Evolutionary conservation across 192 early-diverging fungal genomes (phyloP).

Genomic region (Paraglomus brasilianum): DNA sequence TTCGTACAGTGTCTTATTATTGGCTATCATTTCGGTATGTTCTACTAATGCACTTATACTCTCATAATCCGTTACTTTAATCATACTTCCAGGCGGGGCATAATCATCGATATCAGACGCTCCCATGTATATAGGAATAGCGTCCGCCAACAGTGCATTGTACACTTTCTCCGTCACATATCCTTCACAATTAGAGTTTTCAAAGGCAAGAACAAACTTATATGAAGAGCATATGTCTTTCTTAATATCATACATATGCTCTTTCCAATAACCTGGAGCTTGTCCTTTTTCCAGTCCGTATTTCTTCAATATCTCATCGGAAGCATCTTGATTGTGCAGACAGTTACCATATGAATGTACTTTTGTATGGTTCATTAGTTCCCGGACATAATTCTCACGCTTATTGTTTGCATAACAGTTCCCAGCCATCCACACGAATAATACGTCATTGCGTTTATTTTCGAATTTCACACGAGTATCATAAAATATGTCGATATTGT

Average conservation of each 20-base stretch:
- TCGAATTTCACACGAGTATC: neutral
- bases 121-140: conserved; percentile 36
- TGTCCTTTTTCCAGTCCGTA: neutral
- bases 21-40: too few species aligned
- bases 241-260: neutral
- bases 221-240: conserved; percentile 6
- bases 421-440: conserved; percentile 20
- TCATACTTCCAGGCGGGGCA: conserved; percentile 24
- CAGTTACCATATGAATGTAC: conserved; percentile 36
- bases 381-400: conserved; percentile 10
- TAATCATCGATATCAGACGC: conserved; percentile 35
- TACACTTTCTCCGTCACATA: conserved; percentile 42
- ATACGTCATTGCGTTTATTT: neutral
- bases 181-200: conserved; percentile 37
- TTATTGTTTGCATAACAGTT: conserved; percentile 32
- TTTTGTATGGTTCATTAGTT: conserved; percentile 24
- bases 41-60: too few species aligned
- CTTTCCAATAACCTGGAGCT: too few species aligned
- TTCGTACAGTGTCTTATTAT: too few species aligned
- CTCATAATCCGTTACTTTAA: conserved; percentile 13
- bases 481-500: neutral
- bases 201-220: conserved; percentile 33
- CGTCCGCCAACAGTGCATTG: conserved; percentile 27
- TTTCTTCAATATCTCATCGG: neutral
- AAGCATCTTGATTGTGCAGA: conserved; percentile 27